phyloP scores from a whole-genome alignment of 768 basidiomycete species.

The Lactarius quietus region DNA sequence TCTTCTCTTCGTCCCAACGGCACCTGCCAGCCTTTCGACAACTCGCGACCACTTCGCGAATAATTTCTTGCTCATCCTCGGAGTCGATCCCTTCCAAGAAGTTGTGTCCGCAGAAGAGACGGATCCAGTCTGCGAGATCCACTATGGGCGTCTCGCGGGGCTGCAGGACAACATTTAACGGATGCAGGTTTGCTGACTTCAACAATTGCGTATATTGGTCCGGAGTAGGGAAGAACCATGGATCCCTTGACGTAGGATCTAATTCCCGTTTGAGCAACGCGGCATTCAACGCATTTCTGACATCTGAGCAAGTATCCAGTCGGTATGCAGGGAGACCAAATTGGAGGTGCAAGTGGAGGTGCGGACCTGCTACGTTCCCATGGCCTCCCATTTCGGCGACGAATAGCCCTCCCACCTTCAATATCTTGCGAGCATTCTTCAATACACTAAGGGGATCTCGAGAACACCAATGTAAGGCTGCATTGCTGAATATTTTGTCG shows the following conservation, averaged over 20 bases:
- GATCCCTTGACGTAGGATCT: conserved; percentile 60
- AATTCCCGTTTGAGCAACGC: conserved; percentile 51
- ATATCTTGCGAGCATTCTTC: conserved; percentile 50
- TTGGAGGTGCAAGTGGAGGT: conserved; percentile 4
- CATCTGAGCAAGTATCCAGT: conserved; percentile 40
- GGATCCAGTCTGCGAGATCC: conserved; percentile 21
- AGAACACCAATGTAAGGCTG: conserved; percentile 85
- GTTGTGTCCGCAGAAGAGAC: conserved; percentile 13
- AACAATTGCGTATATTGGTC: conserved; percentile 47
- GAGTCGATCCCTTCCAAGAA: conserved; percentile 17
- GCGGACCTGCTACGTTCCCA: conserved; percentile 63
- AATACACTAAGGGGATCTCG: conserved; percentile 63
- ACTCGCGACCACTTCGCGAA: conserved; percentile 14
- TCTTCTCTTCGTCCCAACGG: conserved; percentile 10
- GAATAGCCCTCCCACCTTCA: conserved; percentile 69
- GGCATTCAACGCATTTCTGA: conserved; percentile 54
- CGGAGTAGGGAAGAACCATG: conserved; percentile 81
- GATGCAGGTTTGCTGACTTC: conserved; percentile 5
- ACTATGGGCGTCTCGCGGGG: conserved; percentile 16
- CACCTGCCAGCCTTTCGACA: conserved; percentile 14
- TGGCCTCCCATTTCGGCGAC: conserved; percentile 78
- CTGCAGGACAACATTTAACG: conserved; percentile 12
- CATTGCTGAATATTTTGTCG: conserved; percentile 78
- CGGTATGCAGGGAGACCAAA: conserved; percentile 3
- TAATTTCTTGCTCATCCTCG: conserved; percentile 10